Evolutionary conservation across 306 rosid genomes (phyloP), one percentile per base, ranked within the genome.

Genomic region (Pyrus bretschneideri): DNA sequence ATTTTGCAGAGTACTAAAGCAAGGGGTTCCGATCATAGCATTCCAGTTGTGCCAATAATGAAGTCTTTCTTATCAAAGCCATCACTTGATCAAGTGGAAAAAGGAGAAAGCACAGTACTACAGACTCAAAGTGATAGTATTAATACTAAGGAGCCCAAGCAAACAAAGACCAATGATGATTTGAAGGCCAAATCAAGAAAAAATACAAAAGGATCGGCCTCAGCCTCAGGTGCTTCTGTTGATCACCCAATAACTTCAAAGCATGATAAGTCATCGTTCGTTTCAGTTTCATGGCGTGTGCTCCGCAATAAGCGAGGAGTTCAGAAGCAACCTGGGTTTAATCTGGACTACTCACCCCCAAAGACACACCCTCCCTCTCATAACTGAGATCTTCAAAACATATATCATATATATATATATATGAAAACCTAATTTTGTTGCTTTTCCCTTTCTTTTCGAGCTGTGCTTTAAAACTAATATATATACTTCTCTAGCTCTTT

Each of bases 281-380:
- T 30, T 64, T 64, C 45, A 6, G 69, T 83, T 79, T 78, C 91
- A 9, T 88, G 87, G 91, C 76, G 71, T 17, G 87, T 88, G 73
- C 97, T 92, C 59, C 79, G 65, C 73, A 76, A 83, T 86, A 86
- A 92, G 74, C 80, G 67, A 9, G 79, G 86, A 22, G 78, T 74
- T 74, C 78, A 90, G 82, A 84, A 83, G 67, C 88, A 84, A 70
- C 93, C 87, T 0, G 85, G 83, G 67, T 85, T 88, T 79, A 81
- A 79, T 83, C 81, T 81, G 86, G 97, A 93, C 62, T 90, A 93
- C 72, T 58, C 91, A 31, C 96, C 92, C 44, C 93, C 97, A 0
- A 89, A 89, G 87, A 86, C 92, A 60, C 94, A 93, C 79, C 96
- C 97, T 82, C 97, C 96, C 76, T 80, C 85, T 78, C 97, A 93